Base-by-base conservation (phyloP, 176 grass and related monocot genomes). In the Phyllostachys edulis region DNA sequence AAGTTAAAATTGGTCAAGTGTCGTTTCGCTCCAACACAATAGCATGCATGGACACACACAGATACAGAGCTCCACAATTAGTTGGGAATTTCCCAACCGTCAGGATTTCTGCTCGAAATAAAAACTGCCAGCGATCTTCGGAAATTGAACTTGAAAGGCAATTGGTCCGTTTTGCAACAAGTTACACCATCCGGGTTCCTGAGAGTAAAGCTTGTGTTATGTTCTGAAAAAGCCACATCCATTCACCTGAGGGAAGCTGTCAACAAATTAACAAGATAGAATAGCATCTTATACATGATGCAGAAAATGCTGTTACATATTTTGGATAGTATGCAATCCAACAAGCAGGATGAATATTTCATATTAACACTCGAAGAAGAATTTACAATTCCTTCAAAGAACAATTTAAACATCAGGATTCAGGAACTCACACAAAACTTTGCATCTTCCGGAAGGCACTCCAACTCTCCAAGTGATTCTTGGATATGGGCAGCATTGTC, bases 361-460 rank as follows among this genome's bases (percentile, higher is more conserved):
- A 71, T 17, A 71, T 14, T 18, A 82, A 34, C n/a, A 39, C n/a
- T 36, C 8, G 66, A 23, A 10, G 16, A 72, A 64, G 12, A 71
- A 47, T 27, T 66, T 74, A 84, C 20, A 57, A 67, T 68, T 61
- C 52, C 32, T 74, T 49, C 40, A 67, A 40, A 39, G 13, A 76
- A 78, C 51, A 49, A 4, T 7, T n/a, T 55, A n/a, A 73, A 46
- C 13, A 59, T 11, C 55, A 23, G 55, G 17, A 20, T 55, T 2
- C 45, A 63, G 11, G 37, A 71, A 78, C 34, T 34, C 18, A 5
- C 66, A 47, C 45, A 47, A 66, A 79, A 67, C 61, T 65, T 72
- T 72, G 46, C 18, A 59, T 32, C 67, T 44, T 59, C 20, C 26
- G 17, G 69, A 7, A 12, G 80, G 59, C 51, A 50, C 29, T 29